Evolutionary conservation across 2,329 filamentous ascomycete species (phyloP), one percentile per base, ranked within the genome.

Genomic region (Cryphonectria carpinicola): DNA sequence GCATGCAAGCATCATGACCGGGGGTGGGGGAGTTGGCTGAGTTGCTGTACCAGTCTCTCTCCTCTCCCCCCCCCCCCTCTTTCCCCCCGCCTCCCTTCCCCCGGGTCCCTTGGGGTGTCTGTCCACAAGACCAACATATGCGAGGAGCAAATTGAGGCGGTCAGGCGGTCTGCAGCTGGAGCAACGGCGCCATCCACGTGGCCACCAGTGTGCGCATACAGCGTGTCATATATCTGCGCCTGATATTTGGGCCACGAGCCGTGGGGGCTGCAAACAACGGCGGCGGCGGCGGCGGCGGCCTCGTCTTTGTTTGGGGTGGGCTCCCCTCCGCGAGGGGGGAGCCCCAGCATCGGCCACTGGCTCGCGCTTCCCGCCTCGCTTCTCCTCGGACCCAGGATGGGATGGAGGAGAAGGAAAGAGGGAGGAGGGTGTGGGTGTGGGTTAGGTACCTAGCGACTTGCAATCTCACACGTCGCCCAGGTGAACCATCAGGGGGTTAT

Each of bases 401-500:
- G 56, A 60, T n/a, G n/a, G 52, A 56, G n/a, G 14, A 5, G 25
- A 28, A 52, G 46, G 8, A n/a, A 6, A 28, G 19, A 3, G n/a
- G n/a, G 54, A 58, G 25, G 54, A 49, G 22, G 7, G 22, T 6
- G 32, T 7, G 22, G n/a, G 54, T 49, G 54, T 58, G 54, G 54
- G 28, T 32, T 32, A 58, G 54, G 28, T 58, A 35, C 54, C 54
- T 22, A 39, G 58, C 58, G 32, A 62, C 65, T 58, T 32, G 28
- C 54, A 58, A 35, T 61, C 35, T 39, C 35, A 39, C 32, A 37
- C 58, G 54, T 61, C 7, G 46, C 46, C 4, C 46, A 7, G 10
- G 58, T 39, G 11, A 39, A 32, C 58, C 32, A 22, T 60, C 22
- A 25, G 28, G 58, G 52, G 52, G 52, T 32, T 32, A 71, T 71